Evolutionary conservation across 495 filamentous ascomycete genomes (phyloP), one percentile per base, ranked within the genome.

Genomic region (Ramalina intermedia): DNA sequence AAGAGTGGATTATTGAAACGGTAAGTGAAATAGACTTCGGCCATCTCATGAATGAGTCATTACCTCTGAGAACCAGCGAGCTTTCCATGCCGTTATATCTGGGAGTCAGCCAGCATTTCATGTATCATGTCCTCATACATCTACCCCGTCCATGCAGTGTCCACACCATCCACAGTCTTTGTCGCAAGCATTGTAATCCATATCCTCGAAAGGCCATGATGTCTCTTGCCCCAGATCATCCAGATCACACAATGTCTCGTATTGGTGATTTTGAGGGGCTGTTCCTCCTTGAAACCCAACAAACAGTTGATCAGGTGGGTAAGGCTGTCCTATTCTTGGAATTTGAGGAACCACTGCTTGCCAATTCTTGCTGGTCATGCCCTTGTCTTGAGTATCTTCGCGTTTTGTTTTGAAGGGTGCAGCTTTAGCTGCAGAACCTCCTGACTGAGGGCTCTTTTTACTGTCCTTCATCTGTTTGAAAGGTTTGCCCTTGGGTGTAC

Each of bases 81-180:
- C 23, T 24, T 24, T 24, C 3, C 23, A 24, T 24, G 23, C 23
- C 23, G 6, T 24, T 24, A 24, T 24, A 1, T 24, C 23, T 4
- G 3, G 23, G 4, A 6, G 4, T 24, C 23, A 24, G 6, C 3
- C 4, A 24, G 23, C 6, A 0, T 24, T 24, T 3, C 23, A 24
- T 24, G 23, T 4, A 24, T 4, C 23, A 24, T 3, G 23, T 24
- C 3, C 23, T 48, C 27, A 52, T 27, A 47, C 27, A 38, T 52
- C 43, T 23, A 53, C 23, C 12, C 39, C 43, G 24, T 45, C 35
- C 51, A 53, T 53, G 18, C 51, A 53, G 29, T 35, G 35, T 49
- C 51, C 51, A 37, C 51, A 53, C 51, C 51, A 49, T 18, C 51
- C 46, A 48, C 51, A 53, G 41, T 53, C 51, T 45, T 53, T 49